These are phyloP conservation scores for Borovskyia barvae DNA, from an alignment of 208 protist genomes.

Conservation along the genomic window DNA sequence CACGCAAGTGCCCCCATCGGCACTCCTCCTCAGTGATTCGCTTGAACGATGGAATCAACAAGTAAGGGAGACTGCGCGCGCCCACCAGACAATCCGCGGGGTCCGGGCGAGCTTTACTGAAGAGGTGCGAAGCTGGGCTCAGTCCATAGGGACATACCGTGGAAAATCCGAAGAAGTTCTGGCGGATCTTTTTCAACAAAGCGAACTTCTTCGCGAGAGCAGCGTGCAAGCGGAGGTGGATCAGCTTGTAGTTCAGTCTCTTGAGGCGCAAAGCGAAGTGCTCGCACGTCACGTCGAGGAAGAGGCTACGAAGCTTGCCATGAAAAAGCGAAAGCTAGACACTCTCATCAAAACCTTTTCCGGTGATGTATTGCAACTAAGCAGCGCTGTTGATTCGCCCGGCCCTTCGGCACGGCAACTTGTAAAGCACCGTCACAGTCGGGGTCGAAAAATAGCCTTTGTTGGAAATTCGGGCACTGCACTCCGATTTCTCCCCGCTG, in stretches of 20 bases:
- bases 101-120: constrained; percentile 5
- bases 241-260: constrained; percentile 9
- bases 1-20: constrained; percentile 1
- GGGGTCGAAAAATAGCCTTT: too few relatives aligned
- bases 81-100: constrained; percentile 8
- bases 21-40: constrained; percentile 1
- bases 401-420: too few relatives aligned
- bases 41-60: neutral
- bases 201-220: constrained; percentile 13
- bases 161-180: constrained; percentile 9
- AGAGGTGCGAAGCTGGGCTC: constrained; percentile 1
- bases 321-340: constrained; percentile 9
- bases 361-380: too few relatives aligned
- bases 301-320: constrained; percentile 5
- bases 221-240: constrained; percentile 12
- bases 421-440: too few relatives aligned
- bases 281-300: constrained; percentile 9
- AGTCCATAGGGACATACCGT: constrained; percentile 4
- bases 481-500: too few relatives aligned
- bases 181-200: neutral
- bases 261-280: constrained; percentile 7
- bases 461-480: too few relatives aligned
- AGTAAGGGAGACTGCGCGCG: neutral
- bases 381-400: too few relatives aligned
- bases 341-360: neutral